Evolutionary conservation across 2,329 filamentous ascomycete genomes (phyloP).

Genomic region (Ceratocystis ficicola): DNA sequence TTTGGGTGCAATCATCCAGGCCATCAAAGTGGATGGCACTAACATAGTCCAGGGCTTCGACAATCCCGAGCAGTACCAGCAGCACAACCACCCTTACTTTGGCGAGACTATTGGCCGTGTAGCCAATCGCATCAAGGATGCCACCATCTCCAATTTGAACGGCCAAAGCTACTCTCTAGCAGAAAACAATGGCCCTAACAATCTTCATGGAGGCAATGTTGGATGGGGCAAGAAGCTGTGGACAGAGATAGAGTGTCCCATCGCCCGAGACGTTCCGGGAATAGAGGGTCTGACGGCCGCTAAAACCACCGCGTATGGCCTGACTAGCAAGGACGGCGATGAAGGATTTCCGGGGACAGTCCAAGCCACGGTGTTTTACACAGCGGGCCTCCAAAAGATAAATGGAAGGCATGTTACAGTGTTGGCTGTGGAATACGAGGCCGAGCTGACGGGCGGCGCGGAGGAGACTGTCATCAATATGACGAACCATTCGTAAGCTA

Average conservation of each 20-base stretch:
- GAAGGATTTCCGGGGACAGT: constrained; percentile 84
- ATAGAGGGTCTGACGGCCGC: constrained; percentile 53
- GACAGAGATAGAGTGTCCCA: constrained; percentile 42
- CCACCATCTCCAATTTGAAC: constrained; percentile 61
- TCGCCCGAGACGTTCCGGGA: constrained; percentile 40
- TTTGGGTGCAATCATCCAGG: constrained; percentile 67
- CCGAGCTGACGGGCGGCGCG: constrained; percentile 61
- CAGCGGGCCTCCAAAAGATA: constrained; percentile 53
- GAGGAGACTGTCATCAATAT: constrained; percentile 88
- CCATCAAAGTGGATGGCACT: constrained; percentile 60
- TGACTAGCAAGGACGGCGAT: constrained; percentile 63
- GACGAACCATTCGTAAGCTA: constrained; percentile 67
- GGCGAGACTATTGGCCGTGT: constrained; percentile 84
- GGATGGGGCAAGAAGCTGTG: constrained; percentile 78
- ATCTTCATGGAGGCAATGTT: constrained; percentile 55
- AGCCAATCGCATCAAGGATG: constrained; percentile 68
- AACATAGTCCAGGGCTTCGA: constrained; percentile 88
- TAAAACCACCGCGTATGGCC: constrained; percentile 42
- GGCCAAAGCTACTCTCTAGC: constrained; percentile 54
- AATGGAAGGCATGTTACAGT: constrained; percentile 54
- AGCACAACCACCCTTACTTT: constrained; percentile 68
- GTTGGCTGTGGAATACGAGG: constrained; percentile 81
- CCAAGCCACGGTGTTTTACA: constrained; percentile 66
- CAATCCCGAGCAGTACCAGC: constrained; percentile 58
- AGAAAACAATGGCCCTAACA: constrained; percentile 67